Base-by-base conservation (phyloP, 1,284 basidiomycete species). In the Tilletia caries region DNA sequence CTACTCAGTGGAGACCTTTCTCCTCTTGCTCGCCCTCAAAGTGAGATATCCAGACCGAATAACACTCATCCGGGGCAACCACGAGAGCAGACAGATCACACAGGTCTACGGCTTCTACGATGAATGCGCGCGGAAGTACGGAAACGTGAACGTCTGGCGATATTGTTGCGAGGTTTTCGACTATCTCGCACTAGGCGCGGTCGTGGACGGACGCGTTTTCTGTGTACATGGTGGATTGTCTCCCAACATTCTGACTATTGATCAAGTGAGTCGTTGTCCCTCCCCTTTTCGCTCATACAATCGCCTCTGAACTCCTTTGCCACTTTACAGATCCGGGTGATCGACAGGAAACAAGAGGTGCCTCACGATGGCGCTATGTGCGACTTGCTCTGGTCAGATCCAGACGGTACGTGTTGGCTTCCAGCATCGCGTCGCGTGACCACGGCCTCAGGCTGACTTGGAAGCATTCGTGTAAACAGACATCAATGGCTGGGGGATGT, bases 281-380 rank as follows among this genome's bases (percentile, higher is more conserved):
- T 34, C 23, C 54, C 15, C 52, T 68, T 32, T n/a, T 10, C 64
- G 25, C 10, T n/a, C 52, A 18, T 32, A 10, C 64, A 43, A 15
- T 13, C 52, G 2, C 25, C 52, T 54, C 52, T 27, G 27, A 27
- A 13, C 52, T 54, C 23, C 27, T 15, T 32, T 65, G 27, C 41
- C 44, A 25, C 33, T 46, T 23, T 4, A 2, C 84, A 97, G 93
- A 98, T 98, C 81, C 91, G 95, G 60, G 88, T 90, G 50, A 95
- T 98, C 76, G 95, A 98, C 86, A 86, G 95, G 41, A 95, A 96
- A 84, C 94, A 98, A 85, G 95, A 98, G 83, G 96, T 98, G 13
- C 95, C 95, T n/a, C 96, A 98, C 83, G 95, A 98, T 82, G 95
- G 96, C 10, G 90, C 94, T 8, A 98, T 98, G 95, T 98, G 95